These are phyloP conservation scores for Arabidopsis hybrid DNA, from an alignment of 441 rosid genomes.

Conservation along the genomic window DNA sequence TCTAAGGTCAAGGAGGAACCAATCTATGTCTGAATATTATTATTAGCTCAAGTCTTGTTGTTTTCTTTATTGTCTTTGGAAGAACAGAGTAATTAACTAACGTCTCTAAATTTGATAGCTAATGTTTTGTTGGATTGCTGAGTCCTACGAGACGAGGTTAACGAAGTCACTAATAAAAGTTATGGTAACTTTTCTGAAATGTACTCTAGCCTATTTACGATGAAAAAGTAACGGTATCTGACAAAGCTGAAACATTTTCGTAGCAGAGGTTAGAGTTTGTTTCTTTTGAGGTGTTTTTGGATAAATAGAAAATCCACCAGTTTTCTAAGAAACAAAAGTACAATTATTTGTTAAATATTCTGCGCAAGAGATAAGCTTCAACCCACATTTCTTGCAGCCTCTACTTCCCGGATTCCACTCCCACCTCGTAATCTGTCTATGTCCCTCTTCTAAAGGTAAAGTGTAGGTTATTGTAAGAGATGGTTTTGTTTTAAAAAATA, in stretches of 20 bases:
- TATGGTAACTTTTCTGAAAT: background rate
- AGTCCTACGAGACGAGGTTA: background rate
- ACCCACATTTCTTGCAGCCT: no score
- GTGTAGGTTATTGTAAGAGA: conserved; percentile 2
- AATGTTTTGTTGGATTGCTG: background rate
- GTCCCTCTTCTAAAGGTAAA: background rate
- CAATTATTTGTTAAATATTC: no score
- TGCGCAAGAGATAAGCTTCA: no score
- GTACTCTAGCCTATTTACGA: background rate
- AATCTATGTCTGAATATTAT: conserved; percentile 1
- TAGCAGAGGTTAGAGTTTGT: background rate
- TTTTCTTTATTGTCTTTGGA: background rate
- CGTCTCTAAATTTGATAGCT: conserved; percentile 7
- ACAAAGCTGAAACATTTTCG: background rate
- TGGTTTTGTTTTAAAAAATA: conserved; percentile 1
- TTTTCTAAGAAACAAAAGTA: no score
- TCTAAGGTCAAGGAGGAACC: conserved; percentile 27
- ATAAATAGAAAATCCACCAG: no score
- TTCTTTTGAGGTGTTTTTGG: no score
- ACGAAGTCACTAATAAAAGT: conserved; percentile 6
- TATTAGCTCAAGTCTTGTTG: background rate
- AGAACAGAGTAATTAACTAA: background rate
- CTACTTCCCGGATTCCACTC: background rate
- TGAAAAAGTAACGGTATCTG: background rate
- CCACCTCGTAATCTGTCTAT: conserved; percentile 7